Evolutionary conservation across 2,329 filamentous ascomycete genomes (phyloP), one percentile per base, ranked within the genome.

Genomic region (Cordyceps javanica): DNA sequence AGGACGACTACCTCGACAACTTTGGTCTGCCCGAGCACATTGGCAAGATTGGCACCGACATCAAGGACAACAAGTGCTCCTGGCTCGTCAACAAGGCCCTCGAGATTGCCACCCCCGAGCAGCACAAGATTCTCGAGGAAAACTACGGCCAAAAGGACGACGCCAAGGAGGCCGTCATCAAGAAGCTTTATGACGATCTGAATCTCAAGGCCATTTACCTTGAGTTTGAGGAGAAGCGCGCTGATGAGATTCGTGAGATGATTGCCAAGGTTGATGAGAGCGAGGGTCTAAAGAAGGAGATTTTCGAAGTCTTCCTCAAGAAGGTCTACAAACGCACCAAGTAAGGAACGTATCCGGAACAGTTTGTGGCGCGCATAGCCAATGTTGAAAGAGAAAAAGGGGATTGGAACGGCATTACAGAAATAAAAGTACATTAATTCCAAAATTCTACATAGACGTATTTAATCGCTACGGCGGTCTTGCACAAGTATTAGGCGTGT

Each of bases 291-390:
- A 97, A 95, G 82, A 94, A 90, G 82, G 82, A 81, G 60, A 83
- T 97, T 41, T 96, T 97, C 65, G 88, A 96, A 67, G 82, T 83
- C 45, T 99, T 97, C 81, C 79, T 99, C 63, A 80, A 81, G 73
- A 99, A 99, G 83, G 97, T 99, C 70, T 97, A 97, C 83, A 96
- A 96, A 86, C 83, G 94, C 70, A 94, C 85, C 82, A 97, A 96
- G 77, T 97, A 89, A 73, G 14, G 39, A 16, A 28, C 13, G 13
- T 26, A 9, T 34, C 10, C 23, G 41, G 21, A 11, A 25, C 19
- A 16, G 8, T n/a, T 38, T 21, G 23, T 14, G 16, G 16, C 8
- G 23, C 23, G 36, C 23, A 46, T 44, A 5, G 19, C 41, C 28
- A 14, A 50, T 38, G n/a, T 42, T 8, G 7, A 39, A 42, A n/a